Conservation (phyloP, 257 asterid genomes). For the Perilla frutescens region DNA sequence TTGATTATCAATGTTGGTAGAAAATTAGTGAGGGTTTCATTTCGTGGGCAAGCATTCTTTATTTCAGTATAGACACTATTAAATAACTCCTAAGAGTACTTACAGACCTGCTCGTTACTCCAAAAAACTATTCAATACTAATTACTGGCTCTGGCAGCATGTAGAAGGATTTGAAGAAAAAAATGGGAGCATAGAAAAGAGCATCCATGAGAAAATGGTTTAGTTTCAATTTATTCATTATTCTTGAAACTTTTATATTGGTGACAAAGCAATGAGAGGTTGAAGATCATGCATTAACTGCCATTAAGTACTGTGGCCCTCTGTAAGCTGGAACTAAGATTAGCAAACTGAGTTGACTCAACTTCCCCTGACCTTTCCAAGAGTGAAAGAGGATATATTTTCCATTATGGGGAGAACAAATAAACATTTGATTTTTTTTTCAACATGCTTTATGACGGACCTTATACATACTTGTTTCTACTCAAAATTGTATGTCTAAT, state of each 20-base stretch:
- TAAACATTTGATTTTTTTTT: neutral
- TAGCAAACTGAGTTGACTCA: neutral
- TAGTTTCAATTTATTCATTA: neutral
- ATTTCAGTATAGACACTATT: neutral
- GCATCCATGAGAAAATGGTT: neutral
- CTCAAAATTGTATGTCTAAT: constrained; percentile 5
- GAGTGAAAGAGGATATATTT: neutral
- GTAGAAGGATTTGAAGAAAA: neutral
- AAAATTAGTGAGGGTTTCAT: neutral
- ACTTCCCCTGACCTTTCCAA: neutral
- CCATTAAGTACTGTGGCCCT: constrained; percentile 1
- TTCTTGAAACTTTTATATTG: neutral
- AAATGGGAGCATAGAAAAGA: constrained; percentile 5
- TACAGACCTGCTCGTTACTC: neutral
- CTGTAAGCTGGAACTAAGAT: neutral
- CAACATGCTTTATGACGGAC: neutral
- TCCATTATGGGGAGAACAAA: neutral
- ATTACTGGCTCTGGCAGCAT: neutral
- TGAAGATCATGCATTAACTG: neutral
- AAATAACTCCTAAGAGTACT: constrained; percentile 1
- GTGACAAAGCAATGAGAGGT: constrained; percentile 13
- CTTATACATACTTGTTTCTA: neutral
- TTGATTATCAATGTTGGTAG: constrained; percentile 2
- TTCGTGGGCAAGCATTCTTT: neutral
- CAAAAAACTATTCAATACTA: neutral